Conservation (phyloP, 2,329 filamentous ascomycete genomes). For the Metarhizium sp. region DNA sequence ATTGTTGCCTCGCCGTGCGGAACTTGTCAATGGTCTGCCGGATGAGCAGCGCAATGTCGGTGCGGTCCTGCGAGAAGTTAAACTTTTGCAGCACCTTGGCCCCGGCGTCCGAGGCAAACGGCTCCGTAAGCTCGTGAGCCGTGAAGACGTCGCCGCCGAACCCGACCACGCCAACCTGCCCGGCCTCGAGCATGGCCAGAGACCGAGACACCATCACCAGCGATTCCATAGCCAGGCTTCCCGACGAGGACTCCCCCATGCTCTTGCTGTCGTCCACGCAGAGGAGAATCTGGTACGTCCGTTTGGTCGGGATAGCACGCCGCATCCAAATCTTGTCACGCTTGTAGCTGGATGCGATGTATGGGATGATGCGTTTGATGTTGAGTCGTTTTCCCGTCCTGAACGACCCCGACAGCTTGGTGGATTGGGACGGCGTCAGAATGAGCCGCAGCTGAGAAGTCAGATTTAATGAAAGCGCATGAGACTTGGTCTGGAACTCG, state of each 20-base stretch:
- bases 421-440: conserved; percentile 85
- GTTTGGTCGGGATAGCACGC: conserved; percentile 80
- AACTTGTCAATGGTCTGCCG: conserved; percentile 73
- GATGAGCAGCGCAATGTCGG: conserved; percentile 74
- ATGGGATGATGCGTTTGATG: conserved; percentile 98
- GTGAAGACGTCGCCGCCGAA: conserved; percentile 80
- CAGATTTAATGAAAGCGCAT: conserved; percentile 75
- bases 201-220: conserved; percentile 83
- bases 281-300: conserved; percentile 93
- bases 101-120: conserved; percentile 68
- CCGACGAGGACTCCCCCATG: conserved; percentile 76
- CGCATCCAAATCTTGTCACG: conserved; percentile 99
- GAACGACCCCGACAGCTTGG: conserved; percentile 93
- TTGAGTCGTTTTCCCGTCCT: conserved; percentile 96
- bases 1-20: conserved; percentile 59
- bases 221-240: conserved; percentile 81
- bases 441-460: conserved; percentile 95
- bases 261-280: conserved; percentile 92
- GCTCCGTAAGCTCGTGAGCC: conserved; percentile 74
- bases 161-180: conserved; percentile 82
- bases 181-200: conserved; percentile 86
- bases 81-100: conserved; percentile 80
- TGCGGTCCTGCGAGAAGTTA: conserved; percentile 74
- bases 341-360: conserved; percentile 97
- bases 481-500: conserved; percentile 74